Conservation (phyloP, 306 rosid species). For the Prunus padus region DNA sequence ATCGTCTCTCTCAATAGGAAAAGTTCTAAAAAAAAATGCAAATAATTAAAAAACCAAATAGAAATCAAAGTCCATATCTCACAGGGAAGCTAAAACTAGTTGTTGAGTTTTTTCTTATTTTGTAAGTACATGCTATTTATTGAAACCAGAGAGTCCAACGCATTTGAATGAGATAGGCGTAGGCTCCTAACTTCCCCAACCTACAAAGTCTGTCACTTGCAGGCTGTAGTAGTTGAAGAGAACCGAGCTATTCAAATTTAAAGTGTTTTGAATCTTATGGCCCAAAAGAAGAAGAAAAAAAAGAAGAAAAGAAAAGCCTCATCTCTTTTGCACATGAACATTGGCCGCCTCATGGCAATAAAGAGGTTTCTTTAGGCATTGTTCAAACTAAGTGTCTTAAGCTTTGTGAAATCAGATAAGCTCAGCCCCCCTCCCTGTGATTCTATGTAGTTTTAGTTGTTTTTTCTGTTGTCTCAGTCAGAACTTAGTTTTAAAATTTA, state of each 20-base stretch:
- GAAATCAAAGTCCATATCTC: no score
- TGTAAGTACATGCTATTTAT: no score
- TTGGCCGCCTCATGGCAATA: not conserved
- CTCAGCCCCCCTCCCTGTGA: no score
- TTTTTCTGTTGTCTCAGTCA: no score
- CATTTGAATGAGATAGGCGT: not conserved
- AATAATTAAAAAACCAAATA: no score
- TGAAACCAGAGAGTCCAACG: not conserved
- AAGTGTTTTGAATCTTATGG: not conserved
- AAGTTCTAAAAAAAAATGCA: no score
- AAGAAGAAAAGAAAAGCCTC: not conserved
- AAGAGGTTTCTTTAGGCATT: no score
- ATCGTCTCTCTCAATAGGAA: fast-evolving
- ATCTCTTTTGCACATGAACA: not conserved
- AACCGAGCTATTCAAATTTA: not conserved
- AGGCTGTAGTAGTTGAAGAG: not conserved
- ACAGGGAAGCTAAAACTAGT: no score
- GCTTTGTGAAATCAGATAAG: not conserved
- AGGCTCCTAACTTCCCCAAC: not conserved
- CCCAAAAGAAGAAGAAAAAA: not conserved
- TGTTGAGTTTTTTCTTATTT: no score
- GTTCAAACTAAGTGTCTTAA: not conserved
- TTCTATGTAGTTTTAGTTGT: not conserved
- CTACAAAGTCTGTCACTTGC: not conserved
- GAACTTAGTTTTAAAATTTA: not conserved